phyloP scores from a whole-genome alignment of 169 alveolate species.

The Plasmodium reichenowi region DNA sequence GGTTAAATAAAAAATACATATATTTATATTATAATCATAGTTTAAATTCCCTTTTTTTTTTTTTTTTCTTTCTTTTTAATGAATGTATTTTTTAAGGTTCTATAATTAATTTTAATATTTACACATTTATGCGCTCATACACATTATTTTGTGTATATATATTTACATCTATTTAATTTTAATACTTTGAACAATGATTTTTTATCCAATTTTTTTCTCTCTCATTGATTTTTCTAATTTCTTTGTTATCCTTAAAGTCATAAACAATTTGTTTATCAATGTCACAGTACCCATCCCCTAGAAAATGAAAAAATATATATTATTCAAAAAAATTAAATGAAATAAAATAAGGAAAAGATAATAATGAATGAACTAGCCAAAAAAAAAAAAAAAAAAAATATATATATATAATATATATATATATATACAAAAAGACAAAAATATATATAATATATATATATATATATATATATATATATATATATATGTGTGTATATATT shows the following conservation, averaged over 20 bases:
- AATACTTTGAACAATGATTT: constrained; percentile 53
- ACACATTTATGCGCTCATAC: too few species aligned
- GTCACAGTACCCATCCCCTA: constrained; percentile 70
- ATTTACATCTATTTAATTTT: background rate
- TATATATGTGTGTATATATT: background rate
- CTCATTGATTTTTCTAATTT: constrained; percentile 34
- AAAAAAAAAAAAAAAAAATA: constrained; percentile 1
- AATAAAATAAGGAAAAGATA: background rate
- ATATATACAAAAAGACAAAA: background rate
- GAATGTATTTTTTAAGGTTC: too few species aligned
- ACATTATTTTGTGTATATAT: background rate
- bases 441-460: constrained; percentile 10
- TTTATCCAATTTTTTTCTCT: constrained; percentile 70
- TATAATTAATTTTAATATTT: too few species aligned
- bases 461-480: background rate
- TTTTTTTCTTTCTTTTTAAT: too few species aligned
- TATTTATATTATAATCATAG: too few species aligned
- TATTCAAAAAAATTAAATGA: constrained; percentile 7
- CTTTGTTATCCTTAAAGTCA: constrained; percentile 24
- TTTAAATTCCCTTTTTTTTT: too few species aligned
- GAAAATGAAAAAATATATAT: background rate
- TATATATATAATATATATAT: background rate
- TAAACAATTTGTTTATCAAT: constrained; percentile 36
- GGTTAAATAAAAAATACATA: too few species aligned
- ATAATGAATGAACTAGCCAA: background rate